A percentile compares a stretch with the other conserved stretches of the same genome.
Conservation (phyloP, 495 filamentous ascomycete species). For the Trichocladium antarcticum region DNA sequence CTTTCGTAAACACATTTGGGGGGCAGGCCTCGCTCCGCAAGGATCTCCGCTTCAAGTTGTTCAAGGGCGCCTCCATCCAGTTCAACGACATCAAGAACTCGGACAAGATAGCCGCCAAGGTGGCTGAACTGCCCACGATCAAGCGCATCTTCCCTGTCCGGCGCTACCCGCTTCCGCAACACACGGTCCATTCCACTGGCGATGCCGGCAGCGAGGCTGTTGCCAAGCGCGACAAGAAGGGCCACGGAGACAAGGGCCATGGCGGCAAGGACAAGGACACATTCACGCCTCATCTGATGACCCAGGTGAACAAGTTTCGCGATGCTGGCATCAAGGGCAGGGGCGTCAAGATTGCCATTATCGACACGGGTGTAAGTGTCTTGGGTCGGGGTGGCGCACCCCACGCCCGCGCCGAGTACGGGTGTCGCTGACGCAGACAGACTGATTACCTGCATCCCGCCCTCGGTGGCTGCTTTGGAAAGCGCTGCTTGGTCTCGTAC, state of each 20-base stretch:
- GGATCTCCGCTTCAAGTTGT: slow-evolving; percentile 37
- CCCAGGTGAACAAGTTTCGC: slow-evolving; percentile 39
- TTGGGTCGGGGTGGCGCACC: no score
- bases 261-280: slow-evolving; percentile 25
- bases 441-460: slow-evolving; percentile 49
- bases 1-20: slow-evolving; percentile 29
- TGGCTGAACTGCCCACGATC: slow-evolving; percentile 32
- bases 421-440: slow-evolving; percentile 21
- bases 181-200: slow-evolving; percentile 38
- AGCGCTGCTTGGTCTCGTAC: slow-evolving; percentile 44
- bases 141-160: slow-evolving; percentile 40
- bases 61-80: slow-evolving; percentile 40
- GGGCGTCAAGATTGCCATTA: slow-evolving; percentile 39
- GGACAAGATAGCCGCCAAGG: slow-evolving; percentile 29
- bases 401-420: background rate
- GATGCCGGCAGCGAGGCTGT: slow-evolving; percentile 19
- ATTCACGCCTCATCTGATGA: slow-evolving; percentile 38
- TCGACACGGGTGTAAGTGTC: slow-evolving; percentile 41
- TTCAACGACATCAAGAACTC: slow-evolving; percentile 34
- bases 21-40: slow-evolving; percentile 34
- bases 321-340: slow-evolving; percentile 34
- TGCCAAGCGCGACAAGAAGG: no score
- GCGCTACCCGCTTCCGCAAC: slow-evolving; percentile 31
- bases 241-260: no score
- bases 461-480: slow-evolving; percentile 46